Evolutionary conservation across 371 early-diverging fungal species (phyloP), one percentile per base, ranked within the genome.

Genomic region (Actinomortierella ambigua): DNA sequence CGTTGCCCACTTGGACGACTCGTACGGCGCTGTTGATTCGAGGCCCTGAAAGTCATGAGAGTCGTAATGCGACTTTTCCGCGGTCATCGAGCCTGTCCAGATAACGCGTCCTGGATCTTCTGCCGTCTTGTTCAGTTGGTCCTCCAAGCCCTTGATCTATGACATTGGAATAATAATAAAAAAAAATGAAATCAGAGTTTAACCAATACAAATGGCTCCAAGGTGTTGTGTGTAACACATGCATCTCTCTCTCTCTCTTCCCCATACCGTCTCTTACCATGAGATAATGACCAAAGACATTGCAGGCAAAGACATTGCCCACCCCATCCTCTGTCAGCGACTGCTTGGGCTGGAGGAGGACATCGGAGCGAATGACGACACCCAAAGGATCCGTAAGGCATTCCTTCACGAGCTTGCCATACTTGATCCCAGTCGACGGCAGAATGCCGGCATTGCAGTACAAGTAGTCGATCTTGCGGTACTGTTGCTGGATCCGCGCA

Each of bases 201-300:
- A n/a, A n/a, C n/a, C n/a, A n/a, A n/a, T n/a, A n/a, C n/a, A n/a
- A n/a, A n/a, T n/a, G n/a, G n/a, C n/a, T n/a, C n/a, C n/a, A n/a
- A n/a, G n/a, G n/a, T n/a, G n/a, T n/a, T n/a, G n/a, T n/a, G n/a
- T n/a, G 17, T 55, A 23, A 41, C 13, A 22, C 20, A 22, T 34
- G 47, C 20, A 34, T 13, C 22, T 51, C 8, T 8, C 24, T 1
- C 50, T 24, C 5, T 7, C 22, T 5, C 3, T 23, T 1, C 1
- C 2, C n/a, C 29, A 14, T 23, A 17, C 24, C 3, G 29, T 24
- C 11, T 15, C 46, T 61, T 76, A 89, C 86, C 82, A 95, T 85
- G 11, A 94, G 59, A 65, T 93, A 95, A 61, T 95, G 96, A 4
- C 96, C 96, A 77, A 95, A 91, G 7, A 93, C 87, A 69, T 95